phyloP scores from a whole-genome alignment of 2,329 filamentous ascomycete species.

The Neonectria neomacrospora region DNA sequence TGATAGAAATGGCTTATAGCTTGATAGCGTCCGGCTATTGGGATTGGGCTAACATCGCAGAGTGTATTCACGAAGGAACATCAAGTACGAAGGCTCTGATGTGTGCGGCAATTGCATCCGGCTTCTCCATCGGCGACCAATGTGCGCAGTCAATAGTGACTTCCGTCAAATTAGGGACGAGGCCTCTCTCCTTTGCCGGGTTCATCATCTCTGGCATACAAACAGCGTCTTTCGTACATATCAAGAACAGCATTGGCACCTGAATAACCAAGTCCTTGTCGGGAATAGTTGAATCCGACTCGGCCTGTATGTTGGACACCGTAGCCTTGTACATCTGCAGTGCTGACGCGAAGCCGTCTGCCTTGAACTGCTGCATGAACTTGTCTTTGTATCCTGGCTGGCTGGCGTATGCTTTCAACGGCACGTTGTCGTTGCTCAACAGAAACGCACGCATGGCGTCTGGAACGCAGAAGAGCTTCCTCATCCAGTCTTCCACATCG shows the following conservation, averaged over 20 bases:
- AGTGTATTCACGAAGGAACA: background rate
- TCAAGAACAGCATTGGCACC: slow-evolving; percentile 15
- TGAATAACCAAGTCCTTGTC: slow-evolving; percentile 9
- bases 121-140: slow-evolving; percentile 31
- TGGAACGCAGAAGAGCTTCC: slow-evolving; percentile 27
- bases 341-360: slow-evolving; percentile 14
- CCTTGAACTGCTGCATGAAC: slow-evolving; percentile 19
- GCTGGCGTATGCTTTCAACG: slow-evolving; percentile 12
- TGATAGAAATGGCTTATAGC: too few relatives aligned
- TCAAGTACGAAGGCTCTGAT: slow-evolving; percentile 13
- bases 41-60: background rate
- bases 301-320: slow-evolving; percentile 19
- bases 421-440: slow-evolving; percentile 17
- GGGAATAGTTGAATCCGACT: slow-evolving; percentile 11
- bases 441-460: slow-evolving; percentile 27
- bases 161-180: slow-evolving; percentile 25
- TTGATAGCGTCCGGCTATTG: too few relatives aligned
- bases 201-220: slow-evolving; percentile 24
- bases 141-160: slow-evolving; percentile 19
- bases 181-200: slow-evolving; percentile 19
- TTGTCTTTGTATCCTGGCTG: slow-evolving; percentile 12
- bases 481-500: slow-evolving; percentile 24
- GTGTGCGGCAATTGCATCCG: slow-evolving; percentile 18
- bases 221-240: slow-evolving; percentile 17
- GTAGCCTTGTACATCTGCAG: slow-evolving; percentile 27